Evolutionary conservation across 495 filamentous ascomycete species (phyloP), one percentile per base, ranked within the genome.

Genomic region (Achaetomiella virescens): DNA sequence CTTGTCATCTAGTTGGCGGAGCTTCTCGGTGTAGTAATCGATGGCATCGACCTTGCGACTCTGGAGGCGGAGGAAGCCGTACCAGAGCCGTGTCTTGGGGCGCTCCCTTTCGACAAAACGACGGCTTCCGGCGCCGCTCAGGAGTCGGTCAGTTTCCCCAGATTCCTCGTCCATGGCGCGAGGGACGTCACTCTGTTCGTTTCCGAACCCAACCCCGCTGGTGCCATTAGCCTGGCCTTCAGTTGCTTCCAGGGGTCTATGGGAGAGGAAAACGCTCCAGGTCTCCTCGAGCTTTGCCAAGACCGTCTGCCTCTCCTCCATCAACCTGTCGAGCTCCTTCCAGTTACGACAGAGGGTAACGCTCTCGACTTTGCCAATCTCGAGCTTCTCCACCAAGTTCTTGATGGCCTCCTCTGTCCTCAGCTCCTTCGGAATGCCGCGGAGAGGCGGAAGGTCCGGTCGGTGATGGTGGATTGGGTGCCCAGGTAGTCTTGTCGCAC

Each of bases 401-500:
- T 89, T 91, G 55, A 99, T 89, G 53, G 85, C 85, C 14, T 84
- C 82, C 64, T 97, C 91, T 0, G 87, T 87, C 49, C 84, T 79
- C 52, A 97, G 70, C 11, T 95, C 87, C 6, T 66, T 67, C 0
- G 95, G 95, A 31, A 99, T 91, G 2, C 91, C 91, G n/a, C n/a
- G 1, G 93, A 92, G 10, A 99, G 72, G 4, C 88, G 84, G 65
- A 99, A 88, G 0, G 95, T 99, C 35, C 91, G 85, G 70, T 97
- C 91, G 2, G 95, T 97, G 36, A 96, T 82, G 20, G 92, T 97
- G 9, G 88, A 91, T 67, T 97, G 91, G 29, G 84, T 88, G 2
- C 92, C 93, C 20, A 99, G 81, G 66, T 97, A 97, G 41, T 89
- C 83, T 66, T 99, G 95, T 20, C 95, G 81, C 25, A 90, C 78